Base-by-base conservation (phyloP, 148 eudicot genomes). In the Dianthus caryophyllus region DNA sequence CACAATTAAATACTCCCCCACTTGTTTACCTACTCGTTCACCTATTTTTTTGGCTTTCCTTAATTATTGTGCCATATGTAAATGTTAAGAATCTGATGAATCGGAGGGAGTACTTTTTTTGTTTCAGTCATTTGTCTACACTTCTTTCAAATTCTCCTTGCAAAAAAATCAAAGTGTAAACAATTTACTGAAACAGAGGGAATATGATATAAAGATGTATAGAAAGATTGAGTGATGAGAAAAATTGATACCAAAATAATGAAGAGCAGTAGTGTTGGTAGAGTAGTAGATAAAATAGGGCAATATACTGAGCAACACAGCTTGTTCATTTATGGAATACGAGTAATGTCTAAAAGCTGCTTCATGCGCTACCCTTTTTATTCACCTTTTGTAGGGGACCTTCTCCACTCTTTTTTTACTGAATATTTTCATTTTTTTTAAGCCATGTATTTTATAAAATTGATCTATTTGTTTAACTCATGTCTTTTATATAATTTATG, bases 241-340 rank as follows among this genome's bases (percentile, higher is more conserved):
- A 38, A 51, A 14, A 59, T 66, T 39, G 71, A 73, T 66, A 8
- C 60, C 46, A 22, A 26, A 39, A 52, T 54, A 64, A 66, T 48
- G 57, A 29, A 22, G 41, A 13, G 29, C n/a, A n/a, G n/a, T n/a
- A n/a, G n/a, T 55, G 60, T 27, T 55, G 33, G 60, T 55, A 25
- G 1, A 33, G 62, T 5, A 43, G 62, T 67, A 73, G 53, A 66
- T 27, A 67, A 29, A 11, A 56, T 69, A 69, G 77, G 61, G 54
- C 14, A 43, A 44, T 38, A 16, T 60, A n/a, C n/a, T n/a, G n/a
- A n/a, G 46, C 44, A 51, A 64, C 68, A 64, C 73, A 68, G 69
- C 78, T 63, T 69, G 73, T 64, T 63, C 69, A 68, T 63, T 75
- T 68, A 24, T 44, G 69, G 77, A 68, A 75, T 60, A 15, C 20